These are phyloP conservation scores for Bombardia bombarda DNA, from an alignment of 495 filamentous ascomycete species.

Conservation along the genomic window DNA sequence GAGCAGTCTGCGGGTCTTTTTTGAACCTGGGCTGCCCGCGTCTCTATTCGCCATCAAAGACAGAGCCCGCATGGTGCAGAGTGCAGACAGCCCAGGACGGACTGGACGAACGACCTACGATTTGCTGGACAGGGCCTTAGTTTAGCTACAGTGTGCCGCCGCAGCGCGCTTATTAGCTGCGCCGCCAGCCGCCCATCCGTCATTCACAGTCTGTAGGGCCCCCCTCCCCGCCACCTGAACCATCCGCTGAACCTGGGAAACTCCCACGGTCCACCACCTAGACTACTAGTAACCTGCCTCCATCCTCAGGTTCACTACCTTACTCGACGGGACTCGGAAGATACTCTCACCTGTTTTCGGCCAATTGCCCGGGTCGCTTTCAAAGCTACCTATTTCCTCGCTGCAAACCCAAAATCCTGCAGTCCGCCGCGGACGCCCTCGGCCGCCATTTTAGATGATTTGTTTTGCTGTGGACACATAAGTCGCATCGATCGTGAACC, in stretches of 20 bases:
- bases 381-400: not conserved
- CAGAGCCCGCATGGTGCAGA: not conserved
- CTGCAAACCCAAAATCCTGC: too few species aligned
- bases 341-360: not conserved
- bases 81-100: too few species aligned
- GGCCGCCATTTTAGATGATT: too few species aligned
- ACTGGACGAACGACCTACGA: not conserved
- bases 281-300: too few species aligned
- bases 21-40: slow-evolving; percentile 1
- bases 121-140: not conserved
- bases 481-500: too few species aligned
- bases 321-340: too few species aligned
- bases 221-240: not conserved
- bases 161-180: slow-evolving; percentile 14
- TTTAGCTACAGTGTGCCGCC: slow-evolving; percentile 5
- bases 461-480: too few species aligned
- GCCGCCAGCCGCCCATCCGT: slow-evolving; percentile 9
- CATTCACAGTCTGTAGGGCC: not conserved
- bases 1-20: not conserved
- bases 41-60: slow-evolving; percentile 6
- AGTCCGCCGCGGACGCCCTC: too few species aligned
- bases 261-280: not conserved
- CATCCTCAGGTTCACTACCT: too few species aligned
- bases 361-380: not conserved
- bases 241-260: not conserved